Conservation (phyloP, 140 eudicot genomes). For the Flaveria floridana region DNA sequence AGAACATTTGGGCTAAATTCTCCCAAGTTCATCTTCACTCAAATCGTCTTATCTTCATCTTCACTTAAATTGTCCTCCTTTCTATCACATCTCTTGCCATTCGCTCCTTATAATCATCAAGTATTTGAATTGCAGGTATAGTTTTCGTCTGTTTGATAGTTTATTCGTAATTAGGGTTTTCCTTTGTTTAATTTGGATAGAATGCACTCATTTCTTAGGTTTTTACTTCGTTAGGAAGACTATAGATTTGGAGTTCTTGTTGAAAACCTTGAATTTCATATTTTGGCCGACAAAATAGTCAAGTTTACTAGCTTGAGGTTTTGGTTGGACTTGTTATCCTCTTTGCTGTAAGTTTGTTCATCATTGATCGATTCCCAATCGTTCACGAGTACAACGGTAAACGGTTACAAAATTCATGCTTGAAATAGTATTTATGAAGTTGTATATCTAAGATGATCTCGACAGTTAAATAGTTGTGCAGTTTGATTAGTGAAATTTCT, state of each 20-base stretch:
- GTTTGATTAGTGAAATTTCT: background rate
- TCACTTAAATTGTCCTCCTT: background rate
- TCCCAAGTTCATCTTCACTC: background rate
- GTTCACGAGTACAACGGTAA: background rate
- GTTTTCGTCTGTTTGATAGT: background rate
- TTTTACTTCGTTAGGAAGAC: background rate
- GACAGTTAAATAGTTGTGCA: background rate
- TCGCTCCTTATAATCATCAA: background rate
- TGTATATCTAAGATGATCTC: background rate
- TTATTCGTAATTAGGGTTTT: constrained; percentile 1
- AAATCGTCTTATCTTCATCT: background rate
- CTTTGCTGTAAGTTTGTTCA: too few species aligned
- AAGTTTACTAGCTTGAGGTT: background rate
- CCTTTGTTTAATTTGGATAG: background rate
- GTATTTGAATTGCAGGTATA: background rate
- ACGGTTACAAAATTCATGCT: background rate
- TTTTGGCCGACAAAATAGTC: background rate
- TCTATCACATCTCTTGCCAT: background rate
- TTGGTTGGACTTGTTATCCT: too few species aligned
- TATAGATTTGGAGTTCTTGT: background rate
- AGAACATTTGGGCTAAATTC: background rate
- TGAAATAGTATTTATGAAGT: background rate
- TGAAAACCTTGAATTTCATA: background rate
- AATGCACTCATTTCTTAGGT: background rate
- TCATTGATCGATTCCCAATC: background rate